Conservation (phyloP, 768 basidiomycete species). For the Tulasnella sp. region DNA sequence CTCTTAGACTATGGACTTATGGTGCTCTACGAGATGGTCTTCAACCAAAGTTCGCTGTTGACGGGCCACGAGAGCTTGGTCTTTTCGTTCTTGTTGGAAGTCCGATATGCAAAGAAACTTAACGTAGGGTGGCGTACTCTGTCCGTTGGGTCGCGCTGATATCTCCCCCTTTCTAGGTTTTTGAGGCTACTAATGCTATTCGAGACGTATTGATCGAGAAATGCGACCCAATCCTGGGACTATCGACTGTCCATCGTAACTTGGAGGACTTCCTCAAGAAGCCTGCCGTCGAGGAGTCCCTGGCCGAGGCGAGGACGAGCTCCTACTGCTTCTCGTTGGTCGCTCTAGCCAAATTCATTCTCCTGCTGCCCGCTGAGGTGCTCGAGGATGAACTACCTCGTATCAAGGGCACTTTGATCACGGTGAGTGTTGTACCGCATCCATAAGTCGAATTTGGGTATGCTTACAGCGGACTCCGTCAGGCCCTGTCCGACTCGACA, state of each 20-base stretch:
- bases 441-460: constrained; percentile 29
- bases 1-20: constrained; percentile 72
- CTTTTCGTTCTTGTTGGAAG: constrained; percentile 58
- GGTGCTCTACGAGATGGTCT: constrained; percentile 74
- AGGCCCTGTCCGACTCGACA: constrained; percentile 15
- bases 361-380: constrained; percentile 72
- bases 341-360: constrained; percentile 72
- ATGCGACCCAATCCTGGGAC: constrained; percentile 75
- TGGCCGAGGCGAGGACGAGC: constrained; percentile 51
- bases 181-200: constrained; percentile 75
- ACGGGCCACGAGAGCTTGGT: constrained; percentile 76
- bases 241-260: constrained; percentile 73
- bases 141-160: constrained; percentile 2
- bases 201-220: constrained; percentile 64
- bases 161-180: constrained; percentile 43
- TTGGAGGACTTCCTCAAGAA: constrained; percentile 56
- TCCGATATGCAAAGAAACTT: constrained; percentile 63
- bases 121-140: constrained; percentile 43
- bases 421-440: constrained; percentile 38
- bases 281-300: constrained; percentile 34
- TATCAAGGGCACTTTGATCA: constrained; percentile 58
- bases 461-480: background rate
- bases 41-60: constrained; percentile 59
- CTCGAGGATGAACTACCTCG: constrained; percentile 83
- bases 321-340: constrained; percentile 78